These are phyloP conservation scores for Neurospora hispaniola DNA, from an alignment of 495 filamentous ascomycete species.

Conservation along the genomic window DNA sequence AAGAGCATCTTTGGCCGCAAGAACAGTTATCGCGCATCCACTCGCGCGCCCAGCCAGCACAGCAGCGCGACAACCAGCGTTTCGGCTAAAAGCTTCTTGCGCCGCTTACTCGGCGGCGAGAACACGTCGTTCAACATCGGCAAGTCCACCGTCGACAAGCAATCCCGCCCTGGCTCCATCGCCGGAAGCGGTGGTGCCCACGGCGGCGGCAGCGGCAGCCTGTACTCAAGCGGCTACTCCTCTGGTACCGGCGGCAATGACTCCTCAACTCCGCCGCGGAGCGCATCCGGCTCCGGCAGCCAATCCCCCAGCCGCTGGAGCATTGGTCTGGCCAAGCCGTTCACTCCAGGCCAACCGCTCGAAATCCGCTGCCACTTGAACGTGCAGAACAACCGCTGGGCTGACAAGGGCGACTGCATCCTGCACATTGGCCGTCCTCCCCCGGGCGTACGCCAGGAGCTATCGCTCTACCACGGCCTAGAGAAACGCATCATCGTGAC, in stretches of 20 bases:
- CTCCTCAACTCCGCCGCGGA: conserved; percentile 42
- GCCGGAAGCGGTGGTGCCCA: conserved; percentile 29
- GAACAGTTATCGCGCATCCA: conserved; percentile 47
- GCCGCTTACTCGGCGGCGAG: conserved; percentile 37
- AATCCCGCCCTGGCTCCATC: conserved; percentile 34
- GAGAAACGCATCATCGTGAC: conserved; percentile 78
- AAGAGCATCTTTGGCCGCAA: conserved; percentile 48
- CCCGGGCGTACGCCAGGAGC: conserved; percentile 41
- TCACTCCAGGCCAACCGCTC: conserved; percentile 29
- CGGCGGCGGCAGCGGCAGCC: conserved; percentile 46
- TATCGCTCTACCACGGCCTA: conserved; percentile 41
- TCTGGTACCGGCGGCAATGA: conserved; percentile 34
- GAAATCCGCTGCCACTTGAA: conserved; percentile 77
- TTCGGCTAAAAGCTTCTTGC: conserved; percentile 66
- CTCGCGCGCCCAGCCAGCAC: conserved; percentile 38
- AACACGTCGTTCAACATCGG: conserved; percentile 70
- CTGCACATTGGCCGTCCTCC: conserved; percentile 69
- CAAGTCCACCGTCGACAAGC: conserved; percentile 40
- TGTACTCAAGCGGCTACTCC: conserved; percentile 46
- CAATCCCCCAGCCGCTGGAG: conserved; percentile 39
- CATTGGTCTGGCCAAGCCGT: conserved; percentile 26
- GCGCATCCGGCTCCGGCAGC: conserved; percentile 32
- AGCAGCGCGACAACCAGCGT: conserved; percentile 44
- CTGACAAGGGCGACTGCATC: conserved; percentile 75
- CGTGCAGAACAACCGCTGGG: conserved; percentile 70